Conservation (phyloP, 805 yeast genomes). For the Candida pseudofarinosa region DNA sequence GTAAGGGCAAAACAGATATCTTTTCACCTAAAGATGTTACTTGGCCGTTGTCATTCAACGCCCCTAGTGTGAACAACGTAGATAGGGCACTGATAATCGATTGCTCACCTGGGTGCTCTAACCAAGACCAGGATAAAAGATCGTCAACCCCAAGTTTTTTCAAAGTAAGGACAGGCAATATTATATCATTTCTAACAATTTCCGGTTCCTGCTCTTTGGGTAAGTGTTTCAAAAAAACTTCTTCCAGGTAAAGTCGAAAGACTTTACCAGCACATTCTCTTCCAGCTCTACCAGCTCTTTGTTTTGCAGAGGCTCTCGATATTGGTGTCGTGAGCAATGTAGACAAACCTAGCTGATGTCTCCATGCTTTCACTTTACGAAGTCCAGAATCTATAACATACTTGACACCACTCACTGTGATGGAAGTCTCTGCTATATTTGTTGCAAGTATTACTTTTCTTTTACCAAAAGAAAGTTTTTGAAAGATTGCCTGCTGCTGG, state of each 20-base stretch:
- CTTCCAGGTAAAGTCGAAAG: constrained; percentile 76
- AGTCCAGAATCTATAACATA: constrained; percentile 92
- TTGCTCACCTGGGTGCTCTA: constrained; percentile 82
- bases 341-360: constrained; percentile 89
- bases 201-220: constrained; percentile 89
- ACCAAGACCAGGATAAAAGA: constrained; percentile 85
- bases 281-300: constrained; percentile 99
- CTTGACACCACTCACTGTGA: constrained; percentile 91
- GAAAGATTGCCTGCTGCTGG: constrained; percentile 79
- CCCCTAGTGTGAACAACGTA: constrained; percentile 73
- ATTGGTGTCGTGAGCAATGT: constrained; percentile 88
- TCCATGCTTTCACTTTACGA: constrained; percentile 91
- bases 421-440: constrained; percentile 96
- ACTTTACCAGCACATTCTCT: constrained; percentile 91
- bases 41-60: constrained; percentile 70
- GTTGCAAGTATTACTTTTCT: constrained; percentile 90
- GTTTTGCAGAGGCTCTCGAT: constrained; percentile 91
- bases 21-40: constrained; percentile 77
- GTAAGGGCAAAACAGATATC: constrained; percentile 85
- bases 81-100: constrained; percentile 72
- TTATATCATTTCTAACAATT: constrained; percentile 79
- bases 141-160: constrained; percentile 82
- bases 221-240: constrained; percentile 52
- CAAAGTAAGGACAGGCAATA: constrained; percentile 78
- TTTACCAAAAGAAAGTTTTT: constrained; percentile 55